These are phyloP conservation scores for Cryptosporidium canis DNA, from an alignment of 169 alveolate genomes.

Conservation along the genomic window DNA sequence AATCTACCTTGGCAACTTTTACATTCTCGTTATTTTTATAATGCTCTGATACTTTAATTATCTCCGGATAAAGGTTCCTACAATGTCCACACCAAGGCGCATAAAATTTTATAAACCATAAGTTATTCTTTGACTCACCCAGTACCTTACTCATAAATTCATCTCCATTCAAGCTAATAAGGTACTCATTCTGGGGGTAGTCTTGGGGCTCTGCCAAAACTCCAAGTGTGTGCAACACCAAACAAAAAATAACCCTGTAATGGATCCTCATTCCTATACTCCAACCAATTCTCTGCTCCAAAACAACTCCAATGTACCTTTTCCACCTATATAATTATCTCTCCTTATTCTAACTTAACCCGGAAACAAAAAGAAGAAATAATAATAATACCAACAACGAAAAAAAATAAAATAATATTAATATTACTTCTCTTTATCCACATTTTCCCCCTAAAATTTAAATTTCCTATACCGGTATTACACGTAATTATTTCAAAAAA, in stretches of 20 bases:
- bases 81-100: conserved; percentile 96
- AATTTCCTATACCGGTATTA: neutral
- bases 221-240: neutral
- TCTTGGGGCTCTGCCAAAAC: neutral
- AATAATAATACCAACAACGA: too few relatives aligned
- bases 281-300: neutral
- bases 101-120: conserved; percentile 90
- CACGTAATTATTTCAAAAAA: neutral
- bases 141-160: conserved; percentile 38
- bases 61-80: conserved; percentile 72
- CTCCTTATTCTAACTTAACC: too few relatives aligned
- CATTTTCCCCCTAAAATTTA: neutral
- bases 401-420: neutral
- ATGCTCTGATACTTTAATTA: conserved; percentile 49
- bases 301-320: too few relatives aligned
- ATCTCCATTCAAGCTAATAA: neutral
- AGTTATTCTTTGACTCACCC: conserved; percentile 76
- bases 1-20: conserved; percentile 83
- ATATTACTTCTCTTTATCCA: neutral
- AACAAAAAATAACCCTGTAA: neutral
- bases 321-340: too few relatives aligned
- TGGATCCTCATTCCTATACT: neutral
- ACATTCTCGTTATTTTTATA: conserved; percentile 72
- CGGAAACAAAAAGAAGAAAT: too few relatives aligned
- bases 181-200: neutral